Evolutionary conservation across 306 rosid genomes (phyloP).

Genomic region (Rosa lucieae): DNA sequence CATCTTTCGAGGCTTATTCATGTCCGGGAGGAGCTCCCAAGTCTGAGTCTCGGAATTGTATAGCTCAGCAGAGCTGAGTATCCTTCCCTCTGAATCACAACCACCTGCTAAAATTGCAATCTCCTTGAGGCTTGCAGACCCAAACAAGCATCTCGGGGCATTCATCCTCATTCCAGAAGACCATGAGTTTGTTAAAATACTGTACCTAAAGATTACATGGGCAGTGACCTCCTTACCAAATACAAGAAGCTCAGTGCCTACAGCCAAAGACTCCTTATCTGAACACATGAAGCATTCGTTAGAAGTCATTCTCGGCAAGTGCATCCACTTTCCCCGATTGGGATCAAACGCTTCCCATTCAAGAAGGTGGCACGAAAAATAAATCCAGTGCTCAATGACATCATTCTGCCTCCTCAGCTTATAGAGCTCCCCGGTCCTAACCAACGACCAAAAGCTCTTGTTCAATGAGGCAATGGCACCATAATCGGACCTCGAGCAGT

Average conservation of each 20-base stretch:
- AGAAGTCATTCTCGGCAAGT: slow-evolving; percentile 80
- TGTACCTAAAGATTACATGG: slow-evolving; percentile 73
- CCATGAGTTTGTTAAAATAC: slow-evolving; percentile 90
- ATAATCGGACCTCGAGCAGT: slow-evolving; percentile 82
- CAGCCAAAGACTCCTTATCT: slow-evolving; percentile 93
- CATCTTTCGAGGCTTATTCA: slow-evolving; percentile 84
- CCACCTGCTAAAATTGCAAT: slow-evolving; percentile 96
- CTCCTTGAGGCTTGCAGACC: slow-evolving; percentile 89
- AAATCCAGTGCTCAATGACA: slow-evolving; percentile 85
- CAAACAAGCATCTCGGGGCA: slow-evolving; percentile 86
- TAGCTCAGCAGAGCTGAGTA: slow-evolving; percentile 69
- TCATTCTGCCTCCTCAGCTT: slow-evolving; percentile 65
- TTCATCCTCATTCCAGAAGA: slow-evolving; percentile 75
- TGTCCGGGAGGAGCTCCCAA: slow-evolving; percentile 67
- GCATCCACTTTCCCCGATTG: slow-evolving; percentile 68
- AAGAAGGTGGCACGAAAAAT: slow-evolving; percentile 72
- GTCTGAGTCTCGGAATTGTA: slow-evolving; percentile 81
- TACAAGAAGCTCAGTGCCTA: slow-evolving; percentile 93
- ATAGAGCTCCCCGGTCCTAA: slow-evolving; percentile 76
- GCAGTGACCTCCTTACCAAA: slow-evolving; percentile 74
- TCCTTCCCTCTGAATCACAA: slow-evolving; percentile 72
- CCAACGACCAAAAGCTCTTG: slow-evolving; percentile 57
- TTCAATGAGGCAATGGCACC: slow-evolving; percentile 70
- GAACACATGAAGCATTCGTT: slow-evolving; percentile 87
- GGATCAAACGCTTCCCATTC: slow-evolving; percentile 98